phyloP scores from a whole-genome alignment of 2,329 filamentous ascomycete genomes.

The Cercospora citrullina region DNA sequence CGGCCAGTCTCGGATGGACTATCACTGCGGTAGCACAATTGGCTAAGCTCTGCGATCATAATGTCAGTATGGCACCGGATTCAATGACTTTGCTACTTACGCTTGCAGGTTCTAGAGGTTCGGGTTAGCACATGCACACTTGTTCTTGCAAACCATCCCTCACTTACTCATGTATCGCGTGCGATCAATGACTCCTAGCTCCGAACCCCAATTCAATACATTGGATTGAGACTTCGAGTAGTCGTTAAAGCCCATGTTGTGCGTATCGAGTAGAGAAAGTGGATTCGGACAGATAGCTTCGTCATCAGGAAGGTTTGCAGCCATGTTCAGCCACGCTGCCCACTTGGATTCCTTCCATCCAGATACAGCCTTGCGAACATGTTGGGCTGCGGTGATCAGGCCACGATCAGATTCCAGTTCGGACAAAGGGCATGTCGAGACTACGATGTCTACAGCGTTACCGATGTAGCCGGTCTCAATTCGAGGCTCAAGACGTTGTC shows the following conservation, averaged over 20 bases:
- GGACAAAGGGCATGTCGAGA: not conserved
- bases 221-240: slow-evolving; percentile 23
- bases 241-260: slow-evolving; percentile 26
- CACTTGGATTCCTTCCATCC: slow-evolving; percentile 18
- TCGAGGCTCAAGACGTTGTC: slow-evolving; percentile 18
- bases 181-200: slow-evolving; percentile 18
- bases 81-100: not conserved
- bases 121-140: not conserved
- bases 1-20: slow-evolving; percentile 20
- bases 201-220: slow-evolving; percentile 19
- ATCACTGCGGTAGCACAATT: slow-evolving; percentile 22
- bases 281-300: slow-evolving; percentile 24
- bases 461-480: slow-evolving; percentile 21
- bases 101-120: slow-evolving; percentile 1
- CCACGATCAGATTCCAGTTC: slow-evolving; percentile 16
- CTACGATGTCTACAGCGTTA: slow-evolving; percentile 23
- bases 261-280: slow-evolving; percentile 16
- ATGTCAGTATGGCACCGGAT: not conserved
- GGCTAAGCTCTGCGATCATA: slow-evolving; percentile 8
- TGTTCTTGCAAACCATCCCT: not conserved
- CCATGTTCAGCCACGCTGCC: slow-evolving; percentile 22
- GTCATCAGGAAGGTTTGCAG: slow-evolving; percentile 16
- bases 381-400: slow-evolving; percentile 16
- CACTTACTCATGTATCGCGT: slow-evolving; percentile 21
- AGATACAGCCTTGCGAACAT: slow-evolving; percentile 18